Evolutionary conservation across 306 rosid genomes (phyloP).

Genomic region (Lotus japonicus): DNA sequence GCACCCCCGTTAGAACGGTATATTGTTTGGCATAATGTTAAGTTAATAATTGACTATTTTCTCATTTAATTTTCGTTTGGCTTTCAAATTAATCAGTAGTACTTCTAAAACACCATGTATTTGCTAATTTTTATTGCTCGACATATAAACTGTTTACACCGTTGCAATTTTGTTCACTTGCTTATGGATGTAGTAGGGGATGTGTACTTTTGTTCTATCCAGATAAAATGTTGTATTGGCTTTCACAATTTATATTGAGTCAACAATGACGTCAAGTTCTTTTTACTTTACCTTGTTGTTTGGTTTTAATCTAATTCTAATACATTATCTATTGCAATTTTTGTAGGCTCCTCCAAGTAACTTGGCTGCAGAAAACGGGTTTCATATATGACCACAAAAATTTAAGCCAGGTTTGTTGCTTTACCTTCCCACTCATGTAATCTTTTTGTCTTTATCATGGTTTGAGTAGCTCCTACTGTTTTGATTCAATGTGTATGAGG

Average conservation of each 20-base stretch:
- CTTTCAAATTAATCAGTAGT: background rate
- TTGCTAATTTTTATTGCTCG: background rate
- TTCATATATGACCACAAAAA: conserved; percentile 62
- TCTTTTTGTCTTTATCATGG: conserved; percentile 18
- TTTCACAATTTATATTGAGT: background rate
- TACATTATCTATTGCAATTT: conserved; percentile 11
- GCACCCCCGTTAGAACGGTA: background rate
- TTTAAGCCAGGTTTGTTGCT: conserved; percentile 72
- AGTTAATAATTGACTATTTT: background rate
- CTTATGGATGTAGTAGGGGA: conserved; percentile 1
- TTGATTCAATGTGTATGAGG: background rate
- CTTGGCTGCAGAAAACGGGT: conserved; percentile 71
- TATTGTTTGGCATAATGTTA: background rate
- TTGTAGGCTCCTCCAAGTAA: conserved; percentile 86
- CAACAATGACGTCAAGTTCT: background rate
- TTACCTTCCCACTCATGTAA: conserved; percentile 33
- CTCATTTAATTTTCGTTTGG: background rate
- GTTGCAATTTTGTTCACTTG: background rate
- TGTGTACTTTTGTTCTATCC: conserved; percentile 1
- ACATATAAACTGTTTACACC: background rate
- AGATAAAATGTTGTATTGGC: background rate
- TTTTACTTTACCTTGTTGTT: background rate
- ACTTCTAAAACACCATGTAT: background rate
- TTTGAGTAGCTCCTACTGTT: background rate
- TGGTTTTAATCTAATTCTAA: background rate